Evolutionary conservation across 139 green algal genomes (phyloP).

Genomic region (Axilococcus clingmanii): DNA sequence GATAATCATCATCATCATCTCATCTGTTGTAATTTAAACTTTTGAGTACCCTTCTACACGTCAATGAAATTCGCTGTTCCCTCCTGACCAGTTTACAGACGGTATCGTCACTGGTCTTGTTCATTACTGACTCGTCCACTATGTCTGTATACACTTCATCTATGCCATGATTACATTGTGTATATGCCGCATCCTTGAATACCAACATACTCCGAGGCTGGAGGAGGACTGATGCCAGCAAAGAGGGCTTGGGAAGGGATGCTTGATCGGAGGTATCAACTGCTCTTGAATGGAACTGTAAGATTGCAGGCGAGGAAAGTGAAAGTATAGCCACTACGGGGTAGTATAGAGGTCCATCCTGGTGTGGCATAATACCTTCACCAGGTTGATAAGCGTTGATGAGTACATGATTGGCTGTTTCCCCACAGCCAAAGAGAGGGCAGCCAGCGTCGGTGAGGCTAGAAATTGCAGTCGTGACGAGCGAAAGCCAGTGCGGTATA

Average conservation of each 20-base stretch:
- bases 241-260: neutral
- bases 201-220: conserved; percentile 1
- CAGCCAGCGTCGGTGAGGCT: too few species aligned
- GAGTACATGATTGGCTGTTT: conserved; percentile 20
- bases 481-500: too few species aligned
- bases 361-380: conserved; percentile 9
- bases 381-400: conserved; percentile 14
- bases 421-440: too few species aligned
- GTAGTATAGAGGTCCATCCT: conserved; percentile 23
- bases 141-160: conserved; percentile 6
- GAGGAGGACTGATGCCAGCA: neutral
- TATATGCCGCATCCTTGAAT: neutral
- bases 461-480: too few species aligned
- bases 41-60: too few species aligned
- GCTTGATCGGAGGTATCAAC: neutral
- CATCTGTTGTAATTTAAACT: too few species aligned
- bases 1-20: neutral
- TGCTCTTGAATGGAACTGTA: neutral
- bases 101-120: too few species aligned
- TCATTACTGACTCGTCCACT: neutral
- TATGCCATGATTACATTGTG: neutral
- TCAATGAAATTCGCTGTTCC: too few species aligned
- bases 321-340: conserved; percentile 18
- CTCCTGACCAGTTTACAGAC: too few species aligned
- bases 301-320: conserved; percentile 6